phyloP scores from a whole-genome alignment of 345 rosid species.

The Rhizophora apiculata region DNA sequence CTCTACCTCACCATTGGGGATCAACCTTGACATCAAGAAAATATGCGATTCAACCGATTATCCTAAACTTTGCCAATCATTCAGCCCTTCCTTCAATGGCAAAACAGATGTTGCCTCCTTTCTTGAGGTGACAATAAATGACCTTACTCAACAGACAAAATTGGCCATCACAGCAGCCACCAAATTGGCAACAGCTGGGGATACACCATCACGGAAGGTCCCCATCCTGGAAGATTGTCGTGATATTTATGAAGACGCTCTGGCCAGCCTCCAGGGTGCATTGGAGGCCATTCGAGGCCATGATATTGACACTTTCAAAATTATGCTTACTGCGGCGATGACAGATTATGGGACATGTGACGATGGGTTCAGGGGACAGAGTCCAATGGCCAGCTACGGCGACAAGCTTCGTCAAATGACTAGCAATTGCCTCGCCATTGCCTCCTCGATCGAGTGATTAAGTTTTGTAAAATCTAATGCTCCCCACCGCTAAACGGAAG shows the following conservation, averaged over 20 bases:
- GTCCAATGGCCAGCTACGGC: constrained; percentile 22
- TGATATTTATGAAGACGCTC: constrained; percentile 37
- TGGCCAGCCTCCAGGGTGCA: constrained; percentile 41
- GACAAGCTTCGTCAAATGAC: constrained; percentile 37
- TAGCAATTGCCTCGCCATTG: constrained; percentile 54
- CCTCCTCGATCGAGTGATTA: constrained; percentile 30
- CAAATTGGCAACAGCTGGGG: not conserved
- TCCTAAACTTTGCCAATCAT: constrained; percentile 37
- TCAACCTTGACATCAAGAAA: constrained; percentile 23
- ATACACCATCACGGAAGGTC: not conserved
- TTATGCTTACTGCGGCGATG: constrained; percentile 48
- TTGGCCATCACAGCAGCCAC: constrained; percentile 8
- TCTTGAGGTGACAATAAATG: constrained; percentile 38
- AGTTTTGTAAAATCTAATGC: not conserved
- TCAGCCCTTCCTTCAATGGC: constrained; percentile 27
- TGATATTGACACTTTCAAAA: constrained; percentile 40
- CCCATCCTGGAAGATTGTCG: constrained; percentile 32
- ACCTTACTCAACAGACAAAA: constrained; percentile 20
- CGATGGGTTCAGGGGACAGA: constrained; percentile 34
- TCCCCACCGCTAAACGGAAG: not conserved
- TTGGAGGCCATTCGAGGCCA: constrained; percentile 27
- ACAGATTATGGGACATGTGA: constrained; percentile 42
- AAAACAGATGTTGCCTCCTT: constrained; percentile 26
- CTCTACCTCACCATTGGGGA: not conserved
- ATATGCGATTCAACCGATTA: constrained; percentile 35